Percentiles rank a stretch among this genome's conserved stretches.
phyloP scores from a whole-genome alignment of 495 filamentous ascomycete genomes.

The Endocarpon pusillum region DNA sequence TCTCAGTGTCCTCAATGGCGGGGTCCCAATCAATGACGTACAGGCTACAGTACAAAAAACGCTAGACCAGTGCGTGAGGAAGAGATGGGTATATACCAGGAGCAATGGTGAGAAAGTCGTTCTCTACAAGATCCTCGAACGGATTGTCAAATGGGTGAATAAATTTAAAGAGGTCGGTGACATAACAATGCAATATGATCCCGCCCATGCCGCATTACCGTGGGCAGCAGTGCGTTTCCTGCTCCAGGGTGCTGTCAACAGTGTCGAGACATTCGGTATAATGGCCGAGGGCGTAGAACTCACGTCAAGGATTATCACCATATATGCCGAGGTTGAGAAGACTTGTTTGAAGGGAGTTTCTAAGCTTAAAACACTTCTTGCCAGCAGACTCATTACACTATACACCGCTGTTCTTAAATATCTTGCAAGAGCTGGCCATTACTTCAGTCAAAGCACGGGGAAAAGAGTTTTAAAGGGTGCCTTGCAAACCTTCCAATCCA shows the following conservation, averaged over 20 bases:
- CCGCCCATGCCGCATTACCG: slow-evolving; percentile 14
- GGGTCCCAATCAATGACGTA: slow-evolving; percentile 6
- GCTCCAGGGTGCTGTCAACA: slow-evolving; percentile 2
- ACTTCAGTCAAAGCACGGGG: slow-evolving; percentile 3
- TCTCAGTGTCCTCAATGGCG: no score
- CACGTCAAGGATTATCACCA: slow-evolving; percentile 4
- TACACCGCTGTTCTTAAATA: slow-evolving; percentile 9
- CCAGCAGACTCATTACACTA: slow-evolving; percentile 7
- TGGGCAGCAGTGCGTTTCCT: slow-evolving; percentile 16
- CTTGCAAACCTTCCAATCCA: not conserved
- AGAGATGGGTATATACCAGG: slow-evolving; percentile 6
- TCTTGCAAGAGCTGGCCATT: slow-evolving; percentile 6
- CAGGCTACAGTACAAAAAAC: slow-evolving; percentile 4
- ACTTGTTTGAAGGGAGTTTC: slow-evolving; percentile 4
- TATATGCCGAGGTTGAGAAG: slow-evolving; percentile 9
- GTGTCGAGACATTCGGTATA: slow-evolving; percentile 2
- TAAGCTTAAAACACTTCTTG: slow-evolving; percentile 6
- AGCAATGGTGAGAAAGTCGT: slow-evolving; percentile 9
- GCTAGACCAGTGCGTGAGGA: slow-evolving; percentile 6
- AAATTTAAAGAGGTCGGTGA: slow-evolving; percentile 17
- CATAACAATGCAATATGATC: slow-evolving; percentile 15
- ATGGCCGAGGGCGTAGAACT: slow-evolving; percentile 8
- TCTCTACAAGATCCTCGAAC: slow-evolving; percentile 11
- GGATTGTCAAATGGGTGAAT: slow-evolving; percentile 11
- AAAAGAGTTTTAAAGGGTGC: slow-evolving; percentile 1